Conservation (phyloP, 1,284 basidiomycete genomes). For the Phellinidium pouzarii region DNA sequence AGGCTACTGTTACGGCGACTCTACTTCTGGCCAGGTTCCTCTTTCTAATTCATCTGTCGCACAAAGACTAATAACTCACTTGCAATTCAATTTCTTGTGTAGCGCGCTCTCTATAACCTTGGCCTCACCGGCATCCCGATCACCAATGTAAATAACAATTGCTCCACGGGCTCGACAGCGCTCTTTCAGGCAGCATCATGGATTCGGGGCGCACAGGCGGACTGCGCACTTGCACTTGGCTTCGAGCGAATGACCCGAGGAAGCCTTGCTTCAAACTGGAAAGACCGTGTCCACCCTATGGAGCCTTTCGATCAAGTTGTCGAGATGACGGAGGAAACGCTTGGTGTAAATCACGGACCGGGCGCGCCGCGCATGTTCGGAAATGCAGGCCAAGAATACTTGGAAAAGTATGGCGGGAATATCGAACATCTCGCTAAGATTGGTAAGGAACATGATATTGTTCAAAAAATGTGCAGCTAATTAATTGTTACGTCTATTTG, state of each 20-base stretch:
- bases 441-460: constrained; percentile 35
- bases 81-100: background rate
- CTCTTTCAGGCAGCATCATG: constrained; percentile 63
- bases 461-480: background rate
- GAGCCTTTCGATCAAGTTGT: constrained; percentile 38
- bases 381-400: constrained; percentile 76
- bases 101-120: constrained; percentile 79
- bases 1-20: constrained; percentile 78
- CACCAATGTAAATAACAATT: constrained; percentile 84
- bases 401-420: constrained; percentile 65
- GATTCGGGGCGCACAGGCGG: constrained; percentile 63
- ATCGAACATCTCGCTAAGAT: constrained; percentile 72
- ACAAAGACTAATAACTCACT: background rate
- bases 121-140: constrained; percentile 84
- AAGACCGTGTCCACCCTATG: constrained; percentile 61
- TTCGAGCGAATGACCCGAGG: constrained; percentile 87
- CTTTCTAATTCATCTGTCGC: no score
- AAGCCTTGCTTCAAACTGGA: constrained; percentile 63
- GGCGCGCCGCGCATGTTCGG: constrained; percentile 70
- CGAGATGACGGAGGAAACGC: constrained; percentile 46
- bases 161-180: constrained; percentile 72
- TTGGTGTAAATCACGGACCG: constrained; percentile 64
- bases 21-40: constrained; percentile 70
- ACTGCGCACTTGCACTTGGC: constrained; percentile 78
- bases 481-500: background rate